Percentiles rank a stretch among this genome's conserved stretches.
phyloP scores from a whole-genome alignment of 345 rosid genomes.

The Linum usitatissimum region DNA sequence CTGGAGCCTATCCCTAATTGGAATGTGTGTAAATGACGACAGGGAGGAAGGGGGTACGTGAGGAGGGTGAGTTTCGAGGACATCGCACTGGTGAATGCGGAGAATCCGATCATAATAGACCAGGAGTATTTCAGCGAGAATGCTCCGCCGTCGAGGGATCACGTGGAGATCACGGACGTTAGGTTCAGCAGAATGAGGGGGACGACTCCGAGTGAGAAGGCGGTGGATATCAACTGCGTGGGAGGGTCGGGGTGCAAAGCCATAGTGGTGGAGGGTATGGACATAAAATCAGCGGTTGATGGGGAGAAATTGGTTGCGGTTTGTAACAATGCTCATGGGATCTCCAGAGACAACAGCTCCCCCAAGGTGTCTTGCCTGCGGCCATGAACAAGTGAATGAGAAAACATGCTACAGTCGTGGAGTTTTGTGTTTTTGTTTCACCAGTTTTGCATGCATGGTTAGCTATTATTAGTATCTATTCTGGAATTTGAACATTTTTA shows the following conservation, averaged over 20 bases:
- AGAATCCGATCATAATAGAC: conserved; percentile 19
- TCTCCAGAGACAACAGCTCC: not conserved
- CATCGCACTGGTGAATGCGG: conserved; percentile 7
- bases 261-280: not conserved
- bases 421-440: too few relatives aligned
- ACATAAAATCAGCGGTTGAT: not conserved
- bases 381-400: too few relatives aligned
- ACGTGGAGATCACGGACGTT: not conserved
- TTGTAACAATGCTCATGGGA: not conserved
- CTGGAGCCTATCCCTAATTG: too few relatives aligned
- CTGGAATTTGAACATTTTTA: too few relatives aligned
- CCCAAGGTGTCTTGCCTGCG: conserved; percentile 1
- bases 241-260: not conserved
- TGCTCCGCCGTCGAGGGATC: not conserved
- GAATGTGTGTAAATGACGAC: too few relatives aligned
- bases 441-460: too few relatives aligned
- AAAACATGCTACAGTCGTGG: too few relatives aligned
- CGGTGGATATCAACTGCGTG: not conserved
- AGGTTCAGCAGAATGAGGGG: not conserved
- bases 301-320: not conserved
- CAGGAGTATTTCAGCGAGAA: conserved; percentile 8
- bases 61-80: conserved; percentile 14
- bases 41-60: conserved; percentile 18
- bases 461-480: too few relatives aligned
- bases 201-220: not conserved